phyloP scores from a whole-genome alignment of 805 yeast species.

The Candida sphagnicola region DNA sequence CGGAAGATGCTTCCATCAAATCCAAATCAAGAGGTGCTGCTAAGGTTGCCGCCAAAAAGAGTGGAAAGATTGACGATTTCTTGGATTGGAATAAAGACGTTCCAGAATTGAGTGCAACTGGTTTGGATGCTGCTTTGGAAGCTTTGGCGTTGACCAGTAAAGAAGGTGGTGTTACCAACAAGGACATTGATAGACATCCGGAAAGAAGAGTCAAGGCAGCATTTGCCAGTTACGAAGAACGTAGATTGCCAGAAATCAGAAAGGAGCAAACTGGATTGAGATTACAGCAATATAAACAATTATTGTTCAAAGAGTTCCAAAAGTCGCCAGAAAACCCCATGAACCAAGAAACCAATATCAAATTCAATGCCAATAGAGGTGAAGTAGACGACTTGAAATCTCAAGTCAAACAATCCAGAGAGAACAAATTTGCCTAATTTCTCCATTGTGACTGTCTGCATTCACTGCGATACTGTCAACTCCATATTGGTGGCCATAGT shows the following conservation, averaged over 20 bases:
- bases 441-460: no score
- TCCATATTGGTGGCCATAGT: no score
- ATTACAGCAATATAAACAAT: slow-evolving; percentile 71
- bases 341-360: slow-evolving; percentile 66
- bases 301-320: slow-evolving; percentile 75
- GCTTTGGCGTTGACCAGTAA: slow-evolving; percentile 65
- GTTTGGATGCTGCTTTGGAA: slow-evolving; percentile 74
- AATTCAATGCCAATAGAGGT: slow-evolving; percentile 55
- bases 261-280: slow-evolving; percentile 79
- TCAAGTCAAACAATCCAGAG: slow-evolving; percentile 48
- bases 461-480: no score
- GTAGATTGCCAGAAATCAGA: slow-evolving; percentile 66
- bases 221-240: slow-evolving; percentile 63
- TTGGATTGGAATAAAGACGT: slow-evolving; percentile 47
- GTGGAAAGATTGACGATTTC: slow-evolving; percentile 67
- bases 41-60: slow-evolving; percentile 56
- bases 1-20: slow-evolving; percentile 63
- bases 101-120: slow-evolving; percentile 61
- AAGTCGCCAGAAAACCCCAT: slow-evolving; percentile 80
- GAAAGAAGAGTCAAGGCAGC: slow-evolving; percentile 88
- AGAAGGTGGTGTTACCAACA: slow-evolving; percentile 51
- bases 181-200: slow-evolving; percentile 80
- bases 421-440: slow-evolving; percentile 29
- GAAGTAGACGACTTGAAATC: slow-evolving; percentile 47
- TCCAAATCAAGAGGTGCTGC: slow-evolving; percentile 65